Evolutionary conservation across 345 rosid species (phyloP).

Genomic region (Xanthoceras sorbifolium): DNA sequence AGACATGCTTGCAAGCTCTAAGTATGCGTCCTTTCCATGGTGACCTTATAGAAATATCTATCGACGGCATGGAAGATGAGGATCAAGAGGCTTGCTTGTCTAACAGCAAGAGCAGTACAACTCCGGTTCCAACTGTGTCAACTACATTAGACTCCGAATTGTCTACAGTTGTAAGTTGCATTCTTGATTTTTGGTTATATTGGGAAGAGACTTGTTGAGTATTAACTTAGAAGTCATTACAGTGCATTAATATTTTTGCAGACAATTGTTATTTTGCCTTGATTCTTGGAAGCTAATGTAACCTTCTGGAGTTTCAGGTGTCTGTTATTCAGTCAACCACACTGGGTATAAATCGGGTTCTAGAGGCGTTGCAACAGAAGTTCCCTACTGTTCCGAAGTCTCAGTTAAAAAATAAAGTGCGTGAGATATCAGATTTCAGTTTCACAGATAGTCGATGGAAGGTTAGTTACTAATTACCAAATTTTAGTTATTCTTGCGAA

Average conservation of each 20-base stretch:
- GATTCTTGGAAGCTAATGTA: slow-evolving; percentile 23
- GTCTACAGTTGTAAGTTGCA: slow-evolving; percentile 51
- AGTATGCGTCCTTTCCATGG: slow-evolving; percentile 52
- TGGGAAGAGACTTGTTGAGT: neutral
- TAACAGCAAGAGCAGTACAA: slow-evolving; percentile 31
- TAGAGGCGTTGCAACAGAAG: slow-evolving; percentile 75
- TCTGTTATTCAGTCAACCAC: slow-evolving; percentile 68
- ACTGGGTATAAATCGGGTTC: slow-evolving; percentile 61
- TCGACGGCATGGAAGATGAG: slow-evolving; percentile 34
- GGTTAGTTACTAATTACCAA: slow-evolving; percentile 51
- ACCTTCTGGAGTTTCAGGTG: slow-evolving; percentile 51
- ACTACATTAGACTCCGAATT: slow-evolving; percentile 62
- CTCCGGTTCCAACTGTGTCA: slow-evolving; percentile 36
- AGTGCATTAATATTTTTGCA: neutral
- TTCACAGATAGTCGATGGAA: slow-evolving; percentile 83
- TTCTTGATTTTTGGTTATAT: neutral
- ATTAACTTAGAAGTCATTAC: neutral
- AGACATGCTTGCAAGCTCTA: slow-evolving; percentile 74
- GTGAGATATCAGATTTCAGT: slow-evolving; percentile 80
- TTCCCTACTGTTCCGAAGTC: slow-evolving; percentile 68
- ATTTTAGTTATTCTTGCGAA: neutral
- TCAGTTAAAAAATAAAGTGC: slow-evolving; percentile 70
- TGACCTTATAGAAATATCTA: slow-evolving; percentile 45
- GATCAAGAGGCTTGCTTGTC: slow-evolving; percentile 44
- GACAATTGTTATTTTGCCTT: neutral